A percentile compares a stretch with the other conserved stretches of the same genome.
These are phyloP conservation scores for Cutaneotrichosporon sp. DNA, from an alignment of 1,284 basidiomycete genomes.

Conservation along the genomic window DNA sequence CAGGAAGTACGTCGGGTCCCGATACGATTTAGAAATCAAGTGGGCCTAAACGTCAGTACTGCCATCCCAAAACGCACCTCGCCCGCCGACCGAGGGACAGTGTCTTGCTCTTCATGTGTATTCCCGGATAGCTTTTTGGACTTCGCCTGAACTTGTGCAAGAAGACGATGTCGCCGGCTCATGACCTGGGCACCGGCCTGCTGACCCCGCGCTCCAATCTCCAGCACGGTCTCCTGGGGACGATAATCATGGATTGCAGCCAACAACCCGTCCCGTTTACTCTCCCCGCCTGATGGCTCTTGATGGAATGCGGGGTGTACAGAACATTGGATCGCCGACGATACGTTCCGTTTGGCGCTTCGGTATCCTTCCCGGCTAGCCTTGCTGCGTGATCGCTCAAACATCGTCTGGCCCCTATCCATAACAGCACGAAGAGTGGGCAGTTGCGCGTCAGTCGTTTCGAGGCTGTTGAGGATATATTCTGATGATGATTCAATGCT, in stretches of 20 bases:
- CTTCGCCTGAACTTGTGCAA: too few species aligned
- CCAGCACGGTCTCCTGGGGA: slow-evolving; percentile 87
- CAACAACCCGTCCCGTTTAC: slow-evolving; percentile 52
- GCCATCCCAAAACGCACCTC: too few species aligned
- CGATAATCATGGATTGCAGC: slow-evolving; percentile 73
- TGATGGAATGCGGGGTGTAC: slow-evolving; percentile 7
- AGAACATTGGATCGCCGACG: neutral
- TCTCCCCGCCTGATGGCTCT: neutral
- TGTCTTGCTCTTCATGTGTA: too few species aligned
- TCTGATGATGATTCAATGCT: slow-evolving; percentile 77
- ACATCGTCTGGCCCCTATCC: slow-evolving; percentile 85
- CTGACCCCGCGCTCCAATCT: slow-evolving; percentile 72
- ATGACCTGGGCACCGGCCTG: slow-evolving; percentile 68
- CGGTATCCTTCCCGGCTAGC: slow-evolving; percentile 75
- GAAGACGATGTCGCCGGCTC: slow-evolving; percentile 46
- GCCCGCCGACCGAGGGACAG: too few species aligned
- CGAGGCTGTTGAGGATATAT: slow-evolving; percentile 64
- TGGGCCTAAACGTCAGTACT: too few species aligned
- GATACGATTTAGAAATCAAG: slow-evolving; percentile 49
- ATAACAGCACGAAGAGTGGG: slow-evolving; percentile 77
- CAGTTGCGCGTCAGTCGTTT: slow-evolving; percentile 62
- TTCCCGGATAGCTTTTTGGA: too few species aligned
- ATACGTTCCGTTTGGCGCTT: slow-evolving; percentile 1
- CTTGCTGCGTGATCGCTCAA: slow-evolving; percentile 86
- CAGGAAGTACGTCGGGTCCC: slow-evolving; percentile 85